These are phyloP conservation scores for Xanthoconium purpureum DNA, from an alignment of 768 basidiomycete species.

Conservation along the genomic window DNA sequence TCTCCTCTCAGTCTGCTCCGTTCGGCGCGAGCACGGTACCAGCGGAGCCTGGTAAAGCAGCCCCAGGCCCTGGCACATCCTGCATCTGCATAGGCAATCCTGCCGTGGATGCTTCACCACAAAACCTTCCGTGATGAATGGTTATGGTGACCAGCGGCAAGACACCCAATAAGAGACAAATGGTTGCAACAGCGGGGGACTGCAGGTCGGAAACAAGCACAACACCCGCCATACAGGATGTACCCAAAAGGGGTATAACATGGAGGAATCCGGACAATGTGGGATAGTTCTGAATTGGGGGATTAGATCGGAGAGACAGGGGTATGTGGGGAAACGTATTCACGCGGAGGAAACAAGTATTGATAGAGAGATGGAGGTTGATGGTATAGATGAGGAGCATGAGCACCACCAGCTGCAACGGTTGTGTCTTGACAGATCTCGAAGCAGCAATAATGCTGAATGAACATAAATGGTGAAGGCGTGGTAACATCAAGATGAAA, in stretches of 20 bases:
- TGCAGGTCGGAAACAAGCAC: conserved; percentile 1
- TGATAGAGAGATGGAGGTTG: conserved; percentile 16
- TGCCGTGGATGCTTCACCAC: neutral
- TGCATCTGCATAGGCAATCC: neutral
- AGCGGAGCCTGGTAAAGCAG: neutral
- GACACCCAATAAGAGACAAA: neutral
- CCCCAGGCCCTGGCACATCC: neutral
- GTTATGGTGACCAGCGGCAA: neutral
- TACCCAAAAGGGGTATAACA: conserved; percentile 13
- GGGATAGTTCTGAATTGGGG: conserved; percentile 1
- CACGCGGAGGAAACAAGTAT: conserved; percentile 9
- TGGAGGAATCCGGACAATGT: conserved; percentile 4
- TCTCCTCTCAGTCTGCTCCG: no score
- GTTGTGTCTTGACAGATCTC: neutral
- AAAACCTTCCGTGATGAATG: neutral
- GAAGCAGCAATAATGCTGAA: neutral
- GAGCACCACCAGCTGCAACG: conserved; percentile 5
- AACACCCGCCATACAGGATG: conserved; percentile 5
- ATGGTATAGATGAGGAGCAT: conserved; percentile 25
- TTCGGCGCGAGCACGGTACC: neutral
- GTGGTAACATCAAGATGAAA: neutral
- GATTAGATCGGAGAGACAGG: neutral
- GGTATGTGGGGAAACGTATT: neutral
- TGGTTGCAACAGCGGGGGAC: conserved; percentile 10
- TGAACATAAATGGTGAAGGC: neutral